Percentiles rank a stretch among this genome's conserved stretches.
These are phyloP conservation scores for Durusdinium trenchii DNA, from an alignment of 73 alveolate genomes.

Conservation along the genomic window DNA sequence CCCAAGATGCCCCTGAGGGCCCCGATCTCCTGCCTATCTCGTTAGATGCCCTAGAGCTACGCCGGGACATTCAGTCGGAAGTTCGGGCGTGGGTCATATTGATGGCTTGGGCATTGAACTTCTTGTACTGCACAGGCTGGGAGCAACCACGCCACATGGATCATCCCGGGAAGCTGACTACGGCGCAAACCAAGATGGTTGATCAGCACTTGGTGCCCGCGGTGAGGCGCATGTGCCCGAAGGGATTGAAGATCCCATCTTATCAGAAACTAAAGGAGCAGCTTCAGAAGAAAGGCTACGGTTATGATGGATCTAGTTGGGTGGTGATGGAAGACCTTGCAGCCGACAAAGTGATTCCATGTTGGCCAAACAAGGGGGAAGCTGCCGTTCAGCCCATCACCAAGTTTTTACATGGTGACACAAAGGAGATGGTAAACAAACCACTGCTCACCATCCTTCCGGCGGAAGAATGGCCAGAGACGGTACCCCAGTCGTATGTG, in stretches of 20 bases:
- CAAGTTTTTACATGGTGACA: not conserved
- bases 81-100: not conserved
- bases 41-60: not conserved
- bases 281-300: not conserved
- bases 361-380: not conserved
- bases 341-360: not conserved
- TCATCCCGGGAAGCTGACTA: not conserved
- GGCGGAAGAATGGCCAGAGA: not conserved
- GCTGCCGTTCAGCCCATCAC: not conserved
- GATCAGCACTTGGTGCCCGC: not conserved
- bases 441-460: not conserved
- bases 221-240: not conserved
- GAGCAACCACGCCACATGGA: not conserved
- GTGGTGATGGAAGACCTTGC: not conserved
- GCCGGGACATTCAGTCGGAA: no score
- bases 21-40: conserved; percentile 1
- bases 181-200: not conserved
- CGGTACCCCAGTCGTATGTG: not conserved
- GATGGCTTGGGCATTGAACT: not conserved
- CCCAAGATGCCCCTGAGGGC: not conserved
- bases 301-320: not conserved
- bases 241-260: no score
- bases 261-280: not conserved
- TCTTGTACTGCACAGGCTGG: not conserved
- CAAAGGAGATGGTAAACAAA: not conserved